Conservation (phyloP, 2,329 filamentous ascomycete species). For the Microdochium trichocladiopsis region DNA sequence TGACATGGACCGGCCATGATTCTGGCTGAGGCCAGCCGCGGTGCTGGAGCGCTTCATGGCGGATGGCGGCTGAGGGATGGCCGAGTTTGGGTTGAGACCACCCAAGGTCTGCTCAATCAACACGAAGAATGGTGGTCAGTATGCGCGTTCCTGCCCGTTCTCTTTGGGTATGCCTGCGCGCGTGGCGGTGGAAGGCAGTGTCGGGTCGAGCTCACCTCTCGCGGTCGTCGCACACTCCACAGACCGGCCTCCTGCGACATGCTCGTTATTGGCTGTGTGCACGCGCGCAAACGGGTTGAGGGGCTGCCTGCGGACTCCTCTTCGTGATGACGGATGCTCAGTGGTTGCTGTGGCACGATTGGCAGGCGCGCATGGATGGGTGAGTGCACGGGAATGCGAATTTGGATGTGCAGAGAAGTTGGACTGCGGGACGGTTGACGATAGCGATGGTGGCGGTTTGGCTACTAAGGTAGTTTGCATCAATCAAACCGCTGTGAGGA, state of each 20-base stretch:
- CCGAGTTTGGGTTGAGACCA: conserved; percentile 73
- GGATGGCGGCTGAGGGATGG: conserved; percentile 84
- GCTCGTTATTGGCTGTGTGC: background rate
- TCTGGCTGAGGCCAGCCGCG: conserved; percentile 55
- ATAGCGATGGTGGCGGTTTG: conserved; percentile 2
- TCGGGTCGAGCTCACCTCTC: conserved; percentile 60
- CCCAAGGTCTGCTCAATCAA: conserved; percentile 64
- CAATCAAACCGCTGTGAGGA: conserved; percentile 13
- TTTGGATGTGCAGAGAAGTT: background rate
- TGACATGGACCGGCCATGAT: conserved; percentile 78
- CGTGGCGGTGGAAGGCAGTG: background rate
- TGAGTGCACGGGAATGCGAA: background rate
- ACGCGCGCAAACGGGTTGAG: background rate
- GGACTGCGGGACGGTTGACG: background rate
- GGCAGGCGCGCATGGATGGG: background rate
- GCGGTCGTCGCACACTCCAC: conserved; percentile 85
- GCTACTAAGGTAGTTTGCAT: conserved; percentile 14
- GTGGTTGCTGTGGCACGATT: background rate
- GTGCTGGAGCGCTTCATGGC: conserved; percentile 91
- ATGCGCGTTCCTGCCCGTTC: background rate
- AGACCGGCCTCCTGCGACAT: conserved; percentile 86
- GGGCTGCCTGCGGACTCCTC: background rate
- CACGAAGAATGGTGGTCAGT: conserved; percentile 2
- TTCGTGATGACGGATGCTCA: background rate
- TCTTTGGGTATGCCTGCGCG: background rate